Conservation (phyloP, 495 filamentous ascomycete genomes). For the Cryomyces minteri region DNA sequence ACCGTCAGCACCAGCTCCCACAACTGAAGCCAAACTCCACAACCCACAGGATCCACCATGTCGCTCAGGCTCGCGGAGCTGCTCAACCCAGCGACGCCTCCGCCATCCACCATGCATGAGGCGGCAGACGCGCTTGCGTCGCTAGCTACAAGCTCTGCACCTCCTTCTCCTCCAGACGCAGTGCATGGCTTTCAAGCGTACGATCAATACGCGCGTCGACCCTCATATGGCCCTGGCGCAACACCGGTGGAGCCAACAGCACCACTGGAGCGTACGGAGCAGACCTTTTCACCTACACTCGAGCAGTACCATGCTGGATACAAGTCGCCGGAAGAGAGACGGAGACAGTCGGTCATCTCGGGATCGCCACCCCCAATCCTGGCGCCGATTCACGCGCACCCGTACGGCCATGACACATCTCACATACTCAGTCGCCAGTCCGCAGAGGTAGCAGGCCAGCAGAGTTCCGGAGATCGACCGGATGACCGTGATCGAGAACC, state of each 20-base stretch:
- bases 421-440: constrained; percentile 2
- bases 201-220: constrained; percentile 4
- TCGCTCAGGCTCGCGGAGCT: constrained; percentile 11
- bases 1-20: no score
- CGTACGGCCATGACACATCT: constrained; percentile 4
- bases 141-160: constrained; percentile 7
- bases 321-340: constrained; percentile 17
- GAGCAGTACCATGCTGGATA: constrained; percentile 21
- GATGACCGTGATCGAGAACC: constrained; percentile 8
- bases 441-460: not conserved
- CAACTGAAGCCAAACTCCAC: no score
- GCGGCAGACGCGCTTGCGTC: constrained; percentile 17
- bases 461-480: not conserved
- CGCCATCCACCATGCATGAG: constrained; percentile 10
- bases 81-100: constrained; percentile 9
- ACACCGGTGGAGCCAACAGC: constrained; percentile 15
- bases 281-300: constrained; percentile 16
- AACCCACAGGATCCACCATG: not conserved
- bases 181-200: constrained; percentile 6
- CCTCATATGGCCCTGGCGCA: constrained; percentile 4
- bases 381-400: constrained; percentile 15
- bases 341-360: constrained; percentile 11
- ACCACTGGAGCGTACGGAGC: constrained; percentile 8
- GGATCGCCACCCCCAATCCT: constrained; percentile 11
- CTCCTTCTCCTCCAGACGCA: not conserved